A percentile compares a stretch with the other conserved stretches of the same genome.
Evolutionary conservation across 1,139 yeast genomes (phyloP).

Genomic region (Candida tropicalis): DNA sequence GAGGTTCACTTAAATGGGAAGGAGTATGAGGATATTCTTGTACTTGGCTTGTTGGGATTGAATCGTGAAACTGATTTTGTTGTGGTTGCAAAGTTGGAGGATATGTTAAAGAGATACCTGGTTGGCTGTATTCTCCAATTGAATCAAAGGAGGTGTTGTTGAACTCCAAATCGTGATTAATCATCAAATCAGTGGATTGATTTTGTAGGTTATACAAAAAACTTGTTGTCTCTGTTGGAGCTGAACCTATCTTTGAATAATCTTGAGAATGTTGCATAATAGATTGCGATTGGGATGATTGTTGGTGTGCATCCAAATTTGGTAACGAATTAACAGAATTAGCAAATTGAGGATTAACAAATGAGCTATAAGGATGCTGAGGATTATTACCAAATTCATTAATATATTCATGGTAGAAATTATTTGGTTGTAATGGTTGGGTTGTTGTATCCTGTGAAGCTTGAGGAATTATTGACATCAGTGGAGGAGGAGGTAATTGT

Average conservation of each 20-base stretch:
- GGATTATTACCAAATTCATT: slow-evolving; percentile 3
- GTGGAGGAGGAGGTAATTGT: slow-evolving; percentile 1
- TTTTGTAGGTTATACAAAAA: slow-evolving; percentile 17
- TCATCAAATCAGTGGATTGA: slow-evolving; percentile 24
- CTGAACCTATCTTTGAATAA: slow-evolving; percentile 13
- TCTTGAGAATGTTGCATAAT: slow-evolving; percentile 14
- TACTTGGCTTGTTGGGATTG: slow-evolving; percentile 1
- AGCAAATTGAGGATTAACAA: slow-evolving; percentile 28
- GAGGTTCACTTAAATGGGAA: slow-evolving; percentile 17
- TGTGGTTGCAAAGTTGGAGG: slow-evolving; percentile 5
- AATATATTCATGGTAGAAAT: background rate
- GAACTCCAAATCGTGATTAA: slow-evolving; percentile 28
- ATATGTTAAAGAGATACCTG: slow-evolving; percentile 7
- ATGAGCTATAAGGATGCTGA: slow-evolving; percentile 24
- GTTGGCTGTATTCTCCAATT: slow-evolving; percentile 25
- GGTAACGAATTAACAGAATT: slow-evolving; percentile 18
- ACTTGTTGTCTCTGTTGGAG: slow-evolving; percentile 10
- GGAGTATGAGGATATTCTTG: slow-evolving; percentile 2
- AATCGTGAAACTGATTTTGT: slow-evolving; percentile 9
- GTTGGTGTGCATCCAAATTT: slow-evolving; percentile 8
- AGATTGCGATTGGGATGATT: slow-evolving; percentile 2
- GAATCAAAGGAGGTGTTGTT: slow-evolving; percentile 33
- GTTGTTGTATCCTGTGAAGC: background rate
- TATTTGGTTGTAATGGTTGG: slow-evolving; percentile 3
- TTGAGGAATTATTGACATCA: background rate